These are phyloP conservation scores for Pilasporangium apinafurcum DNA, from an alignment of 352 stramenopile species.

Conservation along the genomic window DNA sequence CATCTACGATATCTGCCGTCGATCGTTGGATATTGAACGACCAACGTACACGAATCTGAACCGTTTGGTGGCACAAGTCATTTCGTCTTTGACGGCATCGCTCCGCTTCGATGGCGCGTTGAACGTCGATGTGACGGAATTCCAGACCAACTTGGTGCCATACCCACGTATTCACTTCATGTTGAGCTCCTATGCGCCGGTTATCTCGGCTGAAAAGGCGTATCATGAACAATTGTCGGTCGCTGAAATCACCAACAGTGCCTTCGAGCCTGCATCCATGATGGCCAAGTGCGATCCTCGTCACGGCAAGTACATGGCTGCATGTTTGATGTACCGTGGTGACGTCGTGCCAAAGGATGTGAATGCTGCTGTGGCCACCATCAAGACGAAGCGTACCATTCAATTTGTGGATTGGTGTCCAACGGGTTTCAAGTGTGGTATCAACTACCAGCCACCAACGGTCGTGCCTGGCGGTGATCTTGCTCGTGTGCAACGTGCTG, in stretches of 20 bases:
- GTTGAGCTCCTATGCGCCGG: conserved; percentile 96
- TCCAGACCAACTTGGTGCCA: conserved; percentile 99
- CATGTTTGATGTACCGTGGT: conserved; percentile 98
- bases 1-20: conserved; percentile 97
- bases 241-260: conserved; percentile 97
- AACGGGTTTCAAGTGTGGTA: conserved; percentile 98
- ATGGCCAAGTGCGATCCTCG: conserved; percentile 99
- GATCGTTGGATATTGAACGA: conserved; percentile 96
- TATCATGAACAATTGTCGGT: conserved; percentile 97
- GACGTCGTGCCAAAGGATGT: conserved; percentile 94
- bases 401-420: conserved; percentile 99
- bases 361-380: conserved; percentile 96
- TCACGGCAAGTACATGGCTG: conserved; percentile 99
- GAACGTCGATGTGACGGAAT: conserved; percentile 99
- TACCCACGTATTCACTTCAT: conserved; percentile 99
- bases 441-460: conserved; percentile 98
- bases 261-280: conserved; percentile 97
- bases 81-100: conserved; percentile 96
- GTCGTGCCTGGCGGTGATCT: conserved; percentile 96
- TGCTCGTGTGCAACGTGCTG: conserved; percentile 95
- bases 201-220: conserved; percentile 97
- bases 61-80: conserved; percentile 96
- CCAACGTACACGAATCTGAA: conserved; percentile 99
- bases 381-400: conserved; percentile 99
- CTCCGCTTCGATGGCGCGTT: conserved; percentile 97